A percentile compares a stretch with the other conserved stretches of the same genome.
These are phyloP conservation scores for Passiflora organensis DNA, from an alignment of 345 rosid species.

Conservation along the genomic window DNA sequence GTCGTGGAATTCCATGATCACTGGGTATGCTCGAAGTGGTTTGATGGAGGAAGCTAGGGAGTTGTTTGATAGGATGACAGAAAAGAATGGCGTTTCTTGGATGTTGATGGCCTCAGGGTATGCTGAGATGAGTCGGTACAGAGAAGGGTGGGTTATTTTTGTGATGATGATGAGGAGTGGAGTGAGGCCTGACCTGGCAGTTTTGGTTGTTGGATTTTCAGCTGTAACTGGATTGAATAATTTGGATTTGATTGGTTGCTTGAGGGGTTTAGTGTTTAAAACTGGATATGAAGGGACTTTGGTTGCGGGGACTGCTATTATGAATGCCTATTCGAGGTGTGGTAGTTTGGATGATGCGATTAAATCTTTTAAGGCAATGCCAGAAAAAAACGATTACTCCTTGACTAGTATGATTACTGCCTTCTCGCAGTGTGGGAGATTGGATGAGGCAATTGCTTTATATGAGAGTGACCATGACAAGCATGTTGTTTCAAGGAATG, in stretches of 20 bases:
- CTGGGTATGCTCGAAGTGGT: constrained; percentile 23
- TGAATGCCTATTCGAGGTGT: constrained; percentile 28
- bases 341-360: constrained; percentile 23
- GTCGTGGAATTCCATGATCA: constrained; percentile 28
- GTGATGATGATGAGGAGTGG: constrained; percentile 28
- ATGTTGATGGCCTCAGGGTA: constrained; percentile 24
- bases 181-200: constrained; percentile 15
- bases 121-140: constrained; percentile 9
- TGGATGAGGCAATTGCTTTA: constrained; percentile 26
- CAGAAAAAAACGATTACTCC: constrained; percentile 23
- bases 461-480: constrained; percentile 19
- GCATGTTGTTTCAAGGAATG: constrained; percentile 10
- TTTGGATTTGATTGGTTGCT: constrained; percentile 19
- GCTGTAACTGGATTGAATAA: constrained; percentile 22
- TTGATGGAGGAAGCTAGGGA: constrained; percentile 31
- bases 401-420: constrained; percentile 29
- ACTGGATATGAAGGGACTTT: constrained; percentile 18
- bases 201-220: constrained; percentile 22
- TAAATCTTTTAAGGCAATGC: constrained; percentile 25
- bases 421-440: constrained; percentile 20
- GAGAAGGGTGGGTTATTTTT: constrained; percentile 22
- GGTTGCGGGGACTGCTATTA: constrained; percentile 25
- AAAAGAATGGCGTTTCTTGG: constrained; percentile 22
- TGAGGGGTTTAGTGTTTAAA: constrained; percentile 23
- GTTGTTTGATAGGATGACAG: constrained; percentile 23